phyloP scores from a whole-genome alignment of 2,329 filamentous ascomycete species.

The Cladophialophora carrionii region DNA sequence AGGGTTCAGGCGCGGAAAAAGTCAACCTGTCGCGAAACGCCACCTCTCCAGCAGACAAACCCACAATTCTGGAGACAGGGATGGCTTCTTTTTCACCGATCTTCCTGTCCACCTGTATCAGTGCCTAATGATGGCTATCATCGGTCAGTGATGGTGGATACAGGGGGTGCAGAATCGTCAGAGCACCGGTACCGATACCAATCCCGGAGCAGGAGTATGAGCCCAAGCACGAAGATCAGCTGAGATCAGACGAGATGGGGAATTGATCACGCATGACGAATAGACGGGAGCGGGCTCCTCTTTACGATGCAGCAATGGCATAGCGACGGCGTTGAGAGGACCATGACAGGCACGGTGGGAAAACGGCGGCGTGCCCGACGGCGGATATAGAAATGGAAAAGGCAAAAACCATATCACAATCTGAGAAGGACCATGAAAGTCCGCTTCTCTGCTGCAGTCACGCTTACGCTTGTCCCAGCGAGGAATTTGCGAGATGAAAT shows the following conservation, averaged over 20 bases:
- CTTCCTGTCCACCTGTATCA: background rate
- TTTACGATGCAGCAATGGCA: constrained; percentile 4
- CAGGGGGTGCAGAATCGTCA: background rate
- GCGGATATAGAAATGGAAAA: background rate
- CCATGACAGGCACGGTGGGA: background rate
- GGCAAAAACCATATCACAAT: background rate
- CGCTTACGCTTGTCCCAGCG: background rate
- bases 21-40: background rate
- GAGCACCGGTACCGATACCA: background rate
- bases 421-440: background rate
- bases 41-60: background rate
- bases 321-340: constrained; percentile 22
- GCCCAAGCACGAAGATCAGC: background rate
- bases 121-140: background rate
- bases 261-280: background rate
- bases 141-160: background rate
- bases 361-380: background rate
- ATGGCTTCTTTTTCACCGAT: background rate
- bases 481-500: background rate
- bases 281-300: background rate
- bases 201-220: background rate
- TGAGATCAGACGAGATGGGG: background rate
- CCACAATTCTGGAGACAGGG: background rate
- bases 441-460: background rate
- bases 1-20: background rate